Evolutionary conservation across 2,329 filamentous ascomycete genomes (phyloP).

Genomic region (Xenoacremonium recifei): DNA sequence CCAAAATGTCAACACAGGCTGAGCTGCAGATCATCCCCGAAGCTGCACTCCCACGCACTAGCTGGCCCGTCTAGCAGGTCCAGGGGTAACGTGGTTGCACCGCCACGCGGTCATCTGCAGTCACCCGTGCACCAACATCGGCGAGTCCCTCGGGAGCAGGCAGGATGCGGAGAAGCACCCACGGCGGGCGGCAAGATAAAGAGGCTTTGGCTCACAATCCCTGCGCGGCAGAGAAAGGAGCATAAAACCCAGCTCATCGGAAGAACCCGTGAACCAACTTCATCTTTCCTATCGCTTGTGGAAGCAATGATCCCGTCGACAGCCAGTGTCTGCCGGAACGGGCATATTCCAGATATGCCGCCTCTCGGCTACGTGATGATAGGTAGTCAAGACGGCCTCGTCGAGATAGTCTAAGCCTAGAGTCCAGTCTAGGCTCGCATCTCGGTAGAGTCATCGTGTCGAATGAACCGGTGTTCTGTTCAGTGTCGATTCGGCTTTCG

Average conservation of each 20-base stretch:
- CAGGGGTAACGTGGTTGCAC: slow-evolving; percentile 12
- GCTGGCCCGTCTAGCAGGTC: slow-evolving; percentile 25
- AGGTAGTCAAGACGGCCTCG: slow-evolving; percentile 29
- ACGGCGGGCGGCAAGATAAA: slow-evolving; percentile 20
- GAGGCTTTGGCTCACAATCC: slow-evolving; percentile 22
- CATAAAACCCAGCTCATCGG: slow-evolving; percentile 28
- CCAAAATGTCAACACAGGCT: slow-evolving; percentile 9
- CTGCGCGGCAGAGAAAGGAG: slow-evolving; percentile 31
- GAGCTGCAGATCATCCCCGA: slow-evolving; percentile 15
- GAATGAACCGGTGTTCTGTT: slow-evolving; percentile 28
- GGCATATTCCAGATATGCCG: slow-evolving; percentile 40
- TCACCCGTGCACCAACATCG: slow-evolving; percentile 8
- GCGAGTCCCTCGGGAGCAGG: slow-evolving; percentile 2
- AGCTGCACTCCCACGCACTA: slow-evolving; percentile 18
- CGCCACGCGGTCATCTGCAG: slow-evolving; percentile 16
- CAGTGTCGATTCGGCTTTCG: slow-evolving; percentile 26
- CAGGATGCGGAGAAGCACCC: slow-evolving; percentile 5
- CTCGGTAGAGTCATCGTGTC: slow-evolving; percentile 22
- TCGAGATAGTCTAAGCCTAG: slow-evolving; percentile 16
- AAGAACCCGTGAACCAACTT: slow-evolving; percentile 26
- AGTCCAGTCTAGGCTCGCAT: slow-evolving; percentile 29
- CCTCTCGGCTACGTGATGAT: slow-evolving; percentile 35
- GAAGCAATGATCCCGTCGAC: slow-evolving; percentile 38
- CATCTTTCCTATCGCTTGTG: slow-evolving; percentile 26
- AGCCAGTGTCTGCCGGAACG: slow-evolving; percentile 42